phyloP scores from a whole-genome alignment of 495 filamentous ascomycete species.

The Penicillium maclennaniae region DNA sequence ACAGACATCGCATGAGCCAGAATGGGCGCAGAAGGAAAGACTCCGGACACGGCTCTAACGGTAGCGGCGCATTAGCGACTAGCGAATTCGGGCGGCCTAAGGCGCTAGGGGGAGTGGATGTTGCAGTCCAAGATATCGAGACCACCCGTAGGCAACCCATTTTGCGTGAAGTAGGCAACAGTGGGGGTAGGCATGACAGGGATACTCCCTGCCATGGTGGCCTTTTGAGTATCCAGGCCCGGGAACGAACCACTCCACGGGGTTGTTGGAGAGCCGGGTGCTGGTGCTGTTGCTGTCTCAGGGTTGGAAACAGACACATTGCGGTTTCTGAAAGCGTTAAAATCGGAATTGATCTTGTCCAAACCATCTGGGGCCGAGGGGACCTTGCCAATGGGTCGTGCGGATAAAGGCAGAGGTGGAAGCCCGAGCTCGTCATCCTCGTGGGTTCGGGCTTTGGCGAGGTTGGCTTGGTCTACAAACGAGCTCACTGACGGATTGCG shows the following conservation, averaged over 20 bases:
- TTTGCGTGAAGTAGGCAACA: constrained; percentile 50
- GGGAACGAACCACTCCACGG: constrained; percentile 67
- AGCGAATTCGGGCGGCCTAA: constrained; percentile 64
- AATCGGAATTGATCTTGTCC: constrained; percentile 74
- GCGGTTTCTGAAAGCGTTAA: constrained; percentile 65
- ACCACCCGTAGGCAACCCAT: constrained; percentile 59
- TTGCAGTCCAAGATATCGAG: constrained; percentile 81
- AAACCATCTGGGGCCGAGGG: constrained; percentile 53
- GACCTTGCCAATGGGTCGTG: constrained; percentile 47
- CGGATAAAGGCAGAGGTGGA: constrained; percentile 39
- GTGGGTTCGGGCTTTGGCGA: constrained; percentile 39
- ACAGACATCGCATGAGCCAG: constrained; percentile 92
- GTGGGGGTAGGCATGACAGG: constrained; percentile 70
- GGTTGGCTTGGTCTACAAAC: constrained; percentile 27
- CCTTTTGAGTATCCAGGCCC: constrained; percentile 45
- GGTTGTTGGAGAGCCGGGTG: constrained; percentile 67
- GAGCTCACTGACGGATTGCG: constrained; percentile 35
- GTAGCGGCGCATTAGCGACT: constrained; percentile 57
- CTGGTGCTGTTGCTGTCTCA: too few species aligned
- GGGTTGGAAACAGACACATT: constrained; percentile 72
- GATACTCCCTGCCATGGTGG: constrained; percentile 45
- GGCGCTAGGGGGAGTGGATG: constrained; percentile 68
- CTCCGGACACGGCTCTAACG: constrained; percentile 87
- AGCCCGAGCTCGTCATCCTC: constrained; percentile 40
- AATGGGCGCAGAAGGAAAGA: constrained; percentile 85